These are phyloP conservation scores for Chionographis japonica DNA, from an alignment of 106 monocot species.

Conservation along the genomic window DNA sequence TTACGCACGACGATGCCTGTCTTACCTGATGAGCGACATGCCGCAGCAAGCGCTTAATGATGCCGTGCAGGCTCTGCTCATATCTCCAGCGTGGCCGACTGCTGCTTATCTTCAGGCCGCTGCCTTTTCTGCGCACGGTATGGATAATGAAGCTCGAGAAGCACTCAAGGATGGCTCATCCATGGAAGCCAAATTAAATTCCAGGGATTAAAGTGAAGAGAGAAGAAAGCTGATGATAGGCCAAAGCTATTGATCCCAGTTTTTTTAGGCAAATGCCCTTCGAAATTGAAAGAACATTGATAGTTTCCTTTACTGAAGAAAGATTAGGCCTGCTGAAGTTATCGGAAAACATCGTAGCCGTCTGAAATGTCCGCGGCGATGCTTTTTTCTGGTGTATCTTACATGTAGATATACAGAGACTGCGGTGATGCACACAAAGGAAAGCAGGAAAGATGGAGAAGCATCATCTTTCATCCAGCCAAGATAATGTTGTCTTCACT, in stretches of 20 bases:
- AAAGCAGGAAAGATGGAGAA: no score
- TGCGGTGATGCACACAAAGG: no score
- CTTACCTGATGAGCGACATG: conserved; percentile 78
- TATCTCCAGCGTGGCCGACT: conserved; percentile 85
- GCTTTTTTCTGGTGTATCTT: no score
- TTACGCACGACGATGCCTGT: conserved; percentile 76
- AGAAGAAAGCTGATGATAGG: not conserved
- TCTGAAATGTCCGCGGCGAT: no score
- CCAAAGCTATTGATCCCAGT: not conserved
- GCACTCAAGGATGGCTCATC: conserved; percentile 78
- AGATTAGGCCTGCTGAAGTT: no score
- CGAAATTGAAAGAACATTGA: no score
- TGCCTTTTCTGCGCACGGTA: conserved; percentile 59
- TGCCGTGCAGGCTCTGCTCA: conserved; percentile 82
- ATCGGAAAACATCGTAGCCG: no score
- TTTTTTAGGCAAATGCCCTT: no score
- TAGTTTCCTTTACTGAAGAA: no score
- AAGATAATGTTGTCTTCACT: no score
- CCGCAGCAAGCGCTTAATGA: conserved; percentile 87
- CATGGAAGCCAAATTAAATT: conserved; percentile 52
- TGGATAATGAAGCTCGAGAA: conserved; percentile 83
- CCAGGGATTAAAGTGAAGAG: not conserved
- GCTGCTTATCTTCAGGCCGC: conserved; percentile 92
- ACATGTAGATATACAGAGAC: no score
- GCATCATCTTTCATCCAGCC: no score